Percentiles rank a stretch among this genome's conserved stretches.
Evolutionary conservation across 768 basidiomycete genomes (phyloP).

Genomic region (Leccinum aurantiacum): DNA sequence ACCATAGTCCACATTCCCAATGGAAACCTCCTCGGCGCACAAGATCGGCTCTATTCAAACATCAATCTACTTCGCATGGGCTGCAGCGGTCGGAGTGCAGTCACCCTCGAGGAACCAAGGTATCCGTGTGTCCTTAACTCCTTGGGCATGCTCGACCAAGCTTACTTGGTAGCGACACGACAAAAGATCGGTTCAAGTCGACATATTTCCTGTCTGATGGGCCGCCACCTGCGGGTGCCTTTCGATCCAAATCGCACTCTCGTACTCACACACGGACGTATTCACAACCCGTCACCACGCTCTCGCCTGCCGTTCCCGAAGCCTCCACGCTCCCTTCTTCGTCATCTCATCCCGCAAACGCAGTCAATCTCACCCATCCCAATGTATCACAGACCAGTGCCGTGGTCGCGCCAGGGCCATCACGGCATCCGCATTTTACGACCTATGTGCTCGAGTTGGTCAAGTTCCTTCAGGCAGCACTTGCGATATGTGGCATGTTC

Average conservation of each 20-base stretch:
- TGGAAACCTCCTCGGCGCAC: slow-evolving; percentile 59
- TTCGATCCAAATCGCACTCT: slow-evolving; percentile 32
- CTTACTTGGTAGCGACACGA: slow-evolving; percentile 55
- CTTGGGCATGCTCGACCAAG: slow-evolving; percentile 9
- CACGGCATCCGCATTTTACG: slow-evolving; percentile 48
- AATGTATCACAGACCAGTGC: slow-evolving; percentile 17
- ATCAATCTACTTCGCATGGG: slow-evolving; percentile 85
- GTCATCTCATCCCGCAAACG: slow-evolving; percentile 23
- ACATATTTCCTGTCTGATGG: slow-evolving; percentile 60
- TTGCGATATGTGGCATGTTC: slow-evolving; percentile 72
- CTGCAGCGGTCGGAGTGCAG: slow-evolving; percentile 72
- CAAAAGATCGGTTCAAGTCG: slow-evolving; percentile 76
- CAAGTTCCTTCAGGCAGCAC: slow-evolving; percentile 67
- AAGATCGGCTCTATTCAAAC: slow-evolving; percentile 74
- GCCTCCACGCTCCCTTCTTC: slow-evolving; percentile 25
- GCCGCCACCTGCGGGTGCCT: slow-evolving; percentile 19
- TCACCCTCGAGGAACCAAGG: slow-evolving; percentile 79
- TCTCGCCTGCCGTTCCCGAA: slow-evolving; percentile 24
- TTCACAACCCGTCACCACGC: slow-evolving; percentile 27
- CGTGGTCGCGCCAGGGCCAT: slow-evolving; percentile 8
- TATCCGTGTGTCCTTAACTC: slow-evolving; percentile 15
- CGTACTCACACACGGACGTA: slow-evolving; percentile 31
- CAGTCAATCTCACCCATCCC: slow-evolving; percentile 13
- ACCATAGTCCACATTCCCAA: slow-evolving; percentile 78
- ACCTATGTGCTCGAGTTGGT: slow-evolving; percentile 74